Percentiles rank a stretch among this genome's conserved stretches.
phyloP scores from a whole-genome alignment of 257 asterid species.

The Ilex aquifolium region DNA sequence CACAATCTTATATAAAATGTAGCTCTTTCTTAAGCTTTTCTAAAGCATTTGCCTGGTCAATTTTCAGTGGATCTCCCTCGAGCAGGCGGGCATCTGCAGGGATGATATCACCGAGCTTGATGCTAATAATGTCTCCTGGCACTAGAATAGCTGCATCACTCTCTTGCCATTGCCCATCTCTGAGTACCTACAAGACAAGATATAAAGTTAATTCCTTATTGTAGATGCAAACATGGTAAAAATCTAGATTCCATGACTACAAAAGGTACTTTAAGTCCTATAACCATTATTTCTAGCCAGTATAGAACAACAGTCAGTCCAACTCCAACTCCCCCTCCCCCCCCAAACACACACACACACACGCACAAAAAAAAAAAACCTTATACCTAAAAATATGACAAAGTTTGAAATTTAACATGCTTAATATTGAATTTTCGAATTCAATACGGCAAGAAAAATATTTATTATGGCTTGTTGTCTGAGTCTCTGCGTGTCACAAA shows the following conservation, averaged over 20 bases:
- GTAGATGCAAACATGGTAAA: background rate
- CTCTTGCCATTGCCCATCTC: slow-evolving; percentile 27
- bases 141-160: slow-evolving; percentile 20
- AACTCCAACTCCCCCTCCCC: too few relatives aligned
- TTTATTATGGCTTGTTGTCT: too few relatives aligned
- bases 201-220: background rate
- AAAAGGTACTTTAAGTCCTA: background rate
- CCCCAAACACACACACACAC: too few relatives aligned
- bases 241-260: background rate
- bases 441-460: too few relatives aligned
- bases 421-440: too few relatives aligned
- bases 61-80: slow-evolving; percentile 23
- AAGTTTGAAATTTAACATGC: too few relatives aligned
- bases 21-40: background rate
- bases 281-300: too few relatives aligned
- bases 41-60: slow-evolving; percentile 18
- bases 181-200: slow-evolving; percentile 15
- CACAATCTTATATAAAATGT: too few relatives aligned
- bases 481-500: too few relatives aligned
- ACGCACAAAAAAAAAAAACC: too few relatives aligned
- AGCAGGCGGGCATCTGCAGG: slow-evolving; percentile 30
- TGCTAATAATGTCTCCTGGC: slow-evolving; percentile 29
- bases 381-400: too few relatives aligned
- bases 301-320: too few relatives aligned
- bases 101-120: slow-evolving; percentile 26